These are phyloP conservation scores for Penium margaritaceum DNA, from an alignment of 139 green algal genomes.

Conservation along the genomic window DNA sequence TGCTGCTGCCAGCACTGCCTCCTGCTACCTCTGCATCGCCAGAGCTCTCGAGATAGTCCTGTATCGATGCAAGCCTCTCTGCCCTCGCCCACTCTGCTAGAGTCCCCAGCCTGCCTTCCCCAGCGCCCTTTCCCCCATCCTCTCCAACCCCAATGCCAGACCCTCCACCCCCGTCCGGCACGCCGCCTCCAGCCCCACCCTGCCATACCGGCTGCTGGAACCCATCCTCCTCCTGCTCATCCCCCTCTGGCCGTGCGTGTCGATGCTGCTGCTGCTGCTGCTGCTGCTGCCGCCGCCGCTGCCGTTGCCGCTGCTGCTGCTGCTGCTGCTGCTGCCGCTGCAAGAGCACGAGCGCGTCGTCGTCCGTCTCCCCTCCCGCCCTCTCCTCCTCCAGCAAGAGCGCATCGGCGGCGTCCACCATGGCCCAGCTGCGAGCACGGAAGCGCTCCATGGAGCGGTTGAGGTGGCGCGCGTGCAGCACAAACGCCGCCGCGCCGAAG, in stretches of 20 bases:
- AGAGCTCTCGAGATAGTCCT: no score
- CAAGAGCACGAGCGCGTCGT: background rate
- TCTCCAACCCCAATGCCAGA: no score
- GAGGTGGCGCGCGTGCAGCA: constrained; percentile 12
- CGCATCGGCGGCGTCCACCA: background rate
- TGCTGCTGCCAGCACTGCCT: no score
- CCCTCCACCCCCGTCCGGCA: no score
- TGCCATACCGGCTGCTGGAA: no score
- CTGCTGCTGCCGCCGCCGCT: background rate
- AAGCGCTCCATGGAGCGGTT: background rate
- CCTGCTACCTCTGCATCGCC: no score
- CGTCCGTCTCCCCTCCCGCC: background rate
- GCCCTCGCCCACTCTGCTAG: no score
- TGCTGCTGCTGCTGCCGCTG: background rate
- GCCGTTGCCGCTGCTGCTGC: background rate
- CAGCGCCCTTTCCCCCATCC: background rate
- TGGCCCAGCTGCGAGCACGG: background rate
- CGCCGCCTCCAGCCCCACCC: background rate
- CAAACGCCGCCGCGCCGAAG: constrained; percentile 22
- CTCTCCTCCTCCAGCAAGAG: background rate
- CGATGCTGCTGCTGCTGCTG: background rate
- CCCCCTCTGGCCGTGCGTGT: background rate
- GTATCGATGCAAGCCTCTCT: no score
- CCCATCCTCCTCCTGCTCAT: no score
- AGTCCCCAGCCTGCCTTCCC: no score